Percentiles rank a stretch among this genome's conserved stretches.
These are phyloP conservation scores for Sanguinoderma infundibulare DNA, from an alignment of 1,284 basidiomycete species.

Conservation along the genomic window DNA sequence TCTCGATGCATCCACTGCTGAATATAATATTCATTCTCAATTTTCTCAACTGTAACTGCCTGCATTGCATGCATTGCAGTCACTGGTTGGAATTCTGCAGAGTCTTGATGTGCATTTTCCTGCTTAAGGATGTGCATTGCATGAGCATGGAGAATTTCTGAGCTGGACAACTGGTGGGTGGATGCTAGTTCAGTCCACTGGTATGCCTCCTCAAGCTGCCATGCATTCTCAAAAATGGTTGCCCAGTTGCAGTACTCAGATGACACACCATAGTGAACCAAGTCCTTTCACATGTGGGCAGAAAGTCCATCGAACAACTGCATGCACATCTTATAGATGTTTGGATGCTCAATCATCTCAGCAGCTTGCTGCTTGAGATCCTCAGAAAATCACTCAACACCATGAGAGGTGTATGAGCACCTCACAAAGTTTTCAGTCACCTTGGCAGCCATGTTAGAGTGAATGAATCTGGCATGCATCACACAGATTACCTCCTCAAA, in stretches of 20 bases:
- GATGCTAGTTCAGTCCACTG: not conserved
- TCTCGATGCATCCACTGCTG: not conserved
- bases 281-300: not conserved
- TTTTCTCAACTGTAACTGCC: not conserved
- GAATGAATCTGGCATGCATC: constrained; percentile 4
- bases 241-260: not conserved
- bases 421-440: not conserved
- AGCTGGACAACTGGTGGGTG: not conserved
- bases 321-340: not conserved
- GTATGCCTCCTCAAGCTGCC: not conserved
- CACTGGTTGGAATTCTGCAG: too few relatives aligned
- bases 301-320: not conserved
- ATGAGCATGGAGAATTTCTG: not conserved
- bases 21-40: not conserved
- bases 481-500: constrained; percentile 6
- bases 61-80: not conserved
- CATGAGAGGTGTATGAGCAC: not conserved
- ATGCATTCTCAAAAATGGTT: not conserved
- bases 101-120: too few relatives aligned
- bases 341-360: constrained; percentile 2
- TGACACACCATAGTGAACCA: not conserved
- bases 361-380: not conserved
- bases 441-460: constrained; percentile 1
- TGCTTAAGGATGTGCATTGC: not conserved
- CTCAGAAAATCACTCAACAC: not conserved